Percentiles rank a stretch among this genome's conserved stretches.
These are phyloP conservation scores for Xylariaceae sp. DNA, from an alignment of 2,329 filamentous ascomycete species.

Conservation along the genomic window DNA sequence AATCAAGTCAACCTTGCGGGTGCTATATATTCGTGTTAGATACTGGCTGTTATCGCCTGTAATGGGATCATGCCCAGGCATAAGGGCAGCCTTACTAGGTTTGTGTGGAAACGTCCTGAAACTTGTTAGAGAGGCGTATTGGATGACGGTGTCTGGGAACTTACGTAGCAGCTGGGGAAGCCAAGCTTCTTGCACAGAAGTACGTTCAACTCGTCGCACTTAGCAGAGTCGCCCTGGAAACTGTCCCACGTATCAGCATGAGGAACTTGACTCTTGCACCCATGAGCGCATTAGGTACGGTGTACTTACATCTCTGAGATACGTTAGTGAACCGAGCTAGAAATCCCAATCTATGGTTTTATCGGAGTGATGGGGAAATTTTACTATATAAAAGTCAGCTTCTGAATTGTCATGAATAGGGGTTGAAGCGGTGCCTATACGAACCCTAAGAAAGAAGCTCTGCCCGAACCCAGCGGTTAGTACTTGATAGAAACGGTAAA, in stretches of 20 bases:
- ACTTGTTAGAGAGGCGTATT: not conserved
- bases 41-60: slow-evolving; percentile 4
- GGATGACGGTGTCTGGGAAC: not conserved
- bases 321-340: not conserved
- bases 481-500: not conserved
- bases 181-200: slow-evolving; percentile 51
- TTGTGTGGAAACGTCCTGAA: slow-evolving; percentile 54
- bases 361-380: not conserved
- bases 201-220: slow-evolving; percentile 51
- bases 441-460: slow-evolving; percentile 16
- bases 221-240: slow-evolving; percentile 42
- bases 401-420: not conserved
- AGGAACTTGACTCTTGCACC: not conserved
- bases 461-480: slow-evolving; percentile 1
- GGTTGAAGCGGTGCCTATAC: not conserved
- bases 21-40: slow-evolving; percentile 29
- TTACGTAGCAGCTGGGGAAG: slow-evolving; percentile 46
- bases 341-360: not conserved
- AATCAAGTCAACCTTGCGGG: slow-evolving; percentile 74
- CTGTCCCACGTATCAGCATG: slow-evolving; percentile 29
- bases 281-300: not conserved
- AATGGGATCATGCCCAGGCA: too few species aligned
- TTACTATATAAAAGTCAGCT: slow-evolving; percentile 1
- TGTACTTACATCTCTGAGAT: slow-evolving; percentile 14
- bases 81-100: slow-evolving; percentile 35